Evolutionary conservation across 371 early-diverging fungal genomes (phyloP), one percentile per base, ranked within the genome.

Genomic region (Syncephalis fuscata): DNA sequence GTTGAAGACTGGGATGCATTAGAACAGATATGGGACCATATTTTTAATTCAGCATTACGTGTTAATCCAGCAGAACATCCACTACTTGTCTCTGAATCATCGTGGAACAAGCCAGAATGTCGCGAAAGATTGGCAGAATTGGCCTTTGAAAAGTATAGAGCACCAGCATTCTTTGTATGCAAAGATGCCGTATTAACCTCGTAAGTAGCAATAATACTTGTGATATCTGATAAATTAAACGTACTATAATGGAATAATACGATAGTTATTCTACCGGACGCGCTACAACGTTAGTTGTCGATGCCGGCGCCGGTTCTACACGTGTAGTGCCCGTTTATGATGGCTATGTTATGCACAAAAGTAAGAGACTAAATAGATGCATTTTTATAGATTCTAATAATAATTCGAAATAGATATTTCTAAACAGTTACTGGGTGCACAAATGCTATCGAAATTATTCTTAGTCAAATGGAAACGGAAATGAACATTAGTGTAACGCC

Each of bases 311-410:
- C 49, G 71, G 78, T 24, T 66, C 65, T 46, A 87, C 92, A 2
- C 85, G 85, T 54, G 93, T 81, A 2, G 84, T 86, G 0, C 95
- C 98, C 16, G 95, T 97, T 0, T 84, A 76, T 56, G 98, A 97
- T 53, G 98, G 98, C 25, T 92, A 84, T 59, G 86, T 88, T 2
- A 59, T 97, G 39, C 85, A 87, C 45, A 92, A 93, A 68, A 88
- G 84, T 57, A 54, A 23, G 54, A 7, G 3, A 23, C 11, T 15
- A 9, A 37, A 16, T 19, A n/a, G 16, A 2, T 43, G 9, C 25
- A 5, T 19, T 48, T 25, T 32, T 19, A 11, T 44, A 39, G 37
- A 20, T 43, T 48, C 11, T 16, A 19, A 15, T n/a, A 7, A 14
- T 9, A 16, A 16, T 39, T n/a, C n/a, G n/a, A n/a, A 16, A 27